Base-by-base conservation (phyloP, 2,329 filamentous ascomycete species). In the Ophiocordyceps camponoti-saundersi region DNA sequence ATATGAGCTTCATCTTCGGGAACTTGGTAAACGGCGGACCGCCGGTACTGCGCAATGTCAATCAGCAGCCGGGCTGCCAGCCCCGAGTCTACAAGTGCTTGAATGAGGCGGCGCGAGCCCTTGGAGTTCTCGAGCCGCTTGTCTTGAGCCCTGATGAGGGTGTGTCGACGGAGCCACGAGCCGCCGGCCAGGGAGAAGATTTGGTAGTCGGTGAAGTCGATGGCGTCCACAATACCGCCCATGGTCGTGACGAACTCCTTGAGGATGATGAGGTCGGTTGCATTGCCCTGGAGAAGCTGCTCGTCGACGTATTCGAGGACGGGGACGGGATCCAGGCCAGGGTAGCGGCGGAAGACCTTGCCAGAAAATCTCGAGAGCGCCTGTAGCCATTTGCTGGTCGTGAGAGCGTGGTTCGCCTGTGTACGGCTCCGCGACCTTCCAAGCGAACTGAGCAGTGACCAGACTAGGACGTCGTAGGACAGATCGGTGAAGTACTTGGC, bases 401-500 rank as follows among this genome's bases (percentile, higher is more conserved):
- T 74, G 12, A 82, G 67, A 2, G 79, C 73, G 32, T 78, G 79
- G 43, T 73, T 71, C 23, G 72, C 73, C 54, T 79, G 77, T 6
- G 74, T 80, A 34, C 79, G 70, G 56, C 77, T 80, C 56, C 79
- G 70, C 46, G 73, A 71, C 52, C 79, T 77, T 45, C 75, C 76
- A 13, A 82, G 65, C 2, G 79, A 79, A 57, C 80, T 93, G 64
- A 98, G 78, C 42, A 98, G 70, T 20, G 87, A 86, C 88, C 90
- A 98, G 3, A 87, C 85, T 42, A 98, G 71, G 30, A 95, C 85
- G 61, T 98, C 92, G 59, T 95, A 95, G 0, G 86, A 90, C 36
- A 98, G 68, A 47, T 85, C 80, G 1, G 90, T 95, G 55, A 96
- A 95, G 60, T 95, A 95, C 56, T 86, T 82, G 39, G 86, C 88